Evolutionary conservation across 306 rosid genomes (phyloP).

Genomic region (Rosa rugosa): DNA sequence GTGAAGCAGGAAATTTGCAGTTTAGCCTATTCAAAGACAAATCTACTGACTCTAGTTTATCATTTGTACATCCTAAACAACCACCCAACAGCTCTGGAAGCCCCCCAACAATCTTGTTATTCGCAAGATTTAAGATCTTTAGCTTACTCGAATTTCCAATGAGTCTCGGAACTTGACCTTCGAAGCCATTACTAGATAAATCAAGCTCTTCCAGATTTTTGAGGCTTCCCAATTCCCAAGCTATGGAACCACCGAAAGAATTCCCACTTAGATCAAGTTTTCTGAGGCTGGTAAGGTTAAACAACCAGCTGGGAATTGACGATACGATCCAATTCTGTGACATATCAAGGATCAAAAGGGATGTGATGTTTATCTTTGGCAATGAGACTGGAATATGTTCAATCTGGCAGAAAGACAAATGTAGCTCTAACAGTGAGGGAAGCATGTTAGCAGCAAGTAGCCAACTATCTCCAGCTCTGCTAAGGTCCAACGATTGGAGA

Average conservation of each 20-base stretch:
- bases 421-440: slow-evolving; percentile 7
- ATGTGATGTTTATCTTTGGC: background rate
- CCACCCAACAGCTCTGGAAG: background rate
- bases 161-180: background rate
- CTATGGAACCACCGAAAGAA: background rate
- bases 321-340: background rate
- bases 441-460: background rate
- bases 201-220: background rate
- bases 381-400: background rate
- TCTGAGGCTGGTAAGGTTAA: background rate
- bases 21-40: background rate
- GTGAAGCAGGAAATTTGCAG: background rate
- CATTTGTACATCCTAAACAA: slow-evolving; percentile 21
- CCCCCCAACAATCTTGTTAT: background rate
- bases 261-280: background rate
- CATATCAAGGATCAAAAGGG: background rate
- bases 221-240: background rate
- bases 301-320: background rate
- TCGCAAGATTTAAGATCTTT: background rate
- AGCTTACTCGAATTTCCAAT: background rate
- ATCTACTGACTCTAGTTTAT: slow-evolving; percentile 7
- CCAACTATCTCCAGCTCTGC: slow-evolving; percentile 19
- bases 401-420: background rate
- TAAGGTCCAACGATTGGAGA: slow-evolving; percentile 24
- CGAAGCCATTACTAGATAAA: background rate